Percentiles rank a stretch among this genome's conserved stretches.
Evolutionary conservation across 2,329 filamentous ascomycete genomes (phyloP).

Genomic region (Ceratocystis lukuohia): DNA sequence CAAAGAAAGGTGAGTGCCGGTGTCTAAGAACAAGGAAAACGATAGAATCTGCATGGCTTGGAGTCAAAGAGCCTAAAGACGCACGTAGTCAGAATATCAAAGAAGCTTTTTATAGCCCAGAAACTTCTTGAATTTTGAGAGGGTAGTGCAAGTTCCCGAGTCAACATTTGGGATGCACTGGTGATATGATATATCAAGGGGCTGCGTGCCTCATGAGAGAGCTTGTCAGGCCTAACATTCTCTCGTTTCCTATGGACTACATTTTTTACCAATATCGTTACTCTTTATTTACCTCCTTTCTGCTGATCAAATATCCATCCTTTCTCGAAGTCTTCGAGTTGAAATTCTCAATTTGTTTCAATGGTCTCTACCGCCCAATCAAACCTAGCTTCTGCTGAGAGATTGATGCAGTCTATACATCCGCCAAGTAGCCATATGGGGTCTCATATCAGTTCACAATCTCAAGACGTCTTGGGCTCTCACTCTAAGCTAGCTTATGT

Average conservation of each 20-base stretch:
- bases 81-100: not conserved
- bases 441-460: not conserved
- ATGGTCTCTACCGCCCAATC: not conserved
- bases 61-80: not conserved
- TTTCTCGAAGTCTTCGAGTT: not conserved
- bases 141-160: not conserved
- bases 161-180: not conserved
- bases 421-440: not conserved
- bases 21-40: constrained; percentile 1
- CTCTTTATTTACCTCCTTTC: not conserved
- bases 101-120: not conserved
- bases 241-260: not conserved
- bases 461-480: not conserved
- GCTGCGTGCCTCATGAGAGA: not conserved
- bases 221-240: not conserved
- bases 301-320: not conserved
- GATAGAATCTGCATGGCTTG: not conserved
- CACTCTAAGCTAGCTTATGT: not conserved
- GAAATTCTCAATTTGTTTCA: not conserved
- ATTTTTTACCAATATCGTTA: not conserved
- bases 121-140: not conserved
- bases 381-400: not conserved
- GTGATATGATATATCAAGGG: not conserved
- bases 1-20: not conserved
- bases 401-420: not conserved